A percentile compares a stretch with the other conserved stretches of the same genome.
Evolutionary conservation across 2,329 filamentous ascomycete genomes (phyloP).

Genomic region (Calonectria leucothoes): DNA sequence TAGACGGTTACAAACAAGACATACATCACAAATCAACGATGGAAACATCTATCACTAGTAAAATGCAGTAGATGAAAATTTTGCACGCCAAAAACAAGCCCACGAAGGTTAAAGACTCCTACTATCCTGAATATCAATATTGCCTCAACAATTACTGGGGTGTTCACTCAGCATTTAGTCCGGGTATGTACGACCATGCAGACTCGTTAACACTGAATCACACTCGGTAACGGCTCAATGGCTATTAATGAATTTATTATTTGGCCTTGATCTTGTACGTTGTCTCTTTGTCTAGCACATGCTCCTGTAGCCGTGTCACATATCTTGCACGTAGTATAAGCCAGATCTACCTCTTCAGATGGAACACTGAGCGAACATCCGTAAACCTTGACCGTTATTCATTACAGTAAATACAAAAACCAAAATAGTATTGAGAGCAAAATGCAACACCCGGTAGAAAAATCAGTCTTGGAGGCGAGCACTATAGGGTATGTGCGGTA

Average conservation of each 20-base stretch:
- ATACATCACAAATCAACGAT: no score
- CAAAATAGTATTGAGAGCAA: background rate
- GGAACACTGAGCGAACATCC: background rate
- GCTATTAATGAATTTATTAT: background rate
- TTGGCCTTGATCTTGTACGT: background rate
- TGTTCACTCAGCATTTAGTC: background rate
- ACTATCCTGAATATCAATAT: background rate
- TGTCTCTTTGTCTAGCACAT: background rate
- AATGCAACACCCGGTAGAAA: background rate
- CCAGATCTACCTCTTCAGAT: background rate
- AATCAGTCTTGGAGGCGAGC: background rate
- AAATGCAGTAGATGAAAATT: no score
- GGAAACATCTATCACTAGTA: no score
- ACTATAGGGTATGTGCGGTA: background rate
- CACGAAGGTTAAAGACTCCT: background rate
- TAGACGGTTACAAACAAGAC: no score
- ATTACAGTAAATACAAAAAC: background rate
- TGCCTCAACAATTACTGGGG: background rate
- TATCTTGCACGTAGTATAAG: no score
- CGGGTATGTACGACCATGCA: background rate
- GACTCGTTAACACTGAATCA: background rate
- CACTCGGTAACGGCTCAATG: no score
- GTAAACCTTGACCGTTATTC: accelerated
- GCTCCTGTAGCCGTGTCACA: no score
- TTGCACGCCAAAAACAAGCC: no score